Evolutionary conservation across 1,284 basidiomycete species (phyloP), one percentile per base, ranked within the genome.

Genomic region (Fomitopsis schrenkii): DNA sequence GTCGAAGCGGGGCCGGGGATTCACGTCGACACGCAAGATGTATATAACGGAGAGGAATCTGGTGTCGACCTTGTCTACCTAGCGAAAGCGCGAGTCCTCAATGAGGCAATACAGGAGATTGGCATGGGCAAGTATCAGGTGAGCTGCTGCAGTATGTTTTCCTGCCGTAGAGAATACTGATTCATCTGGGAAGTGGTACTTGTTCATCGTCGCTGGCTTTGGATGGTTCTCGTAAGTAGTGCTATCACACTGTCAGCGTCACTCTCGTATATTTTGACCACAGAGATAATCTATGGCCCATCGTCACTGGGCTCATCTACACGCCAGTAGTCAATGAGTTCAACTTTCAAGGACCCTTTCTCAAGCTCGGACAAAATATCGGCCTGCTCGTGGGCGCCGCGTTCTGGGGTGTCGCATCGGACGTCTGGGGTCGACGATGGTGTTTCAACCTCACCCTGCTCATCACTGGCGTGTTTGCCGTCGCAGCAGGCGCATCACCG

Each of bases 361-460:
- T 87, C 48, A 81, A 81, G 60, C 77, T 88, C 40, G 83, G 78
- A 19, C 79, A 79, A 67, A 83, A 82, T 61, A 74, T 84, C 15
- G 88, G 88, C 5, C 72, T 89, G 3, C 77, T 90, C n/a, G 82
- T 86, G 5, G 86, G 87, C 41, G 86, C 87, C 52, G 77, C 83
- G 35, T 83, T 88, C 64, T 90, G 81, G 84, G 84, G 82, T 65
- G 75, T 85, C 63, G 81, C 75, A 46, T 85, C 74, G 64, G 90
- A 81, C 64, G 73, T 86, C 14, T 90, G 86, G 85, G 84, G 85
- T 19, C 73, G 83, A 68, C 75, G 78, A 80, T 84, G 85, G 77
- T 84, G 86, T 1, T 93, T 93, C 76, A 92, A 93, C 71, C 71
- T 89, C 41, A 93, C 90, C 0, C 79, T 92, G 36, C 74, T 91